A percentile compares a stretch with the other conserved stretches of the same genome.
phyloP scores from a whole-genome alignment of 225 moss, liverwort and hornwort genomes.

The Polytrichum commune region DNA sequence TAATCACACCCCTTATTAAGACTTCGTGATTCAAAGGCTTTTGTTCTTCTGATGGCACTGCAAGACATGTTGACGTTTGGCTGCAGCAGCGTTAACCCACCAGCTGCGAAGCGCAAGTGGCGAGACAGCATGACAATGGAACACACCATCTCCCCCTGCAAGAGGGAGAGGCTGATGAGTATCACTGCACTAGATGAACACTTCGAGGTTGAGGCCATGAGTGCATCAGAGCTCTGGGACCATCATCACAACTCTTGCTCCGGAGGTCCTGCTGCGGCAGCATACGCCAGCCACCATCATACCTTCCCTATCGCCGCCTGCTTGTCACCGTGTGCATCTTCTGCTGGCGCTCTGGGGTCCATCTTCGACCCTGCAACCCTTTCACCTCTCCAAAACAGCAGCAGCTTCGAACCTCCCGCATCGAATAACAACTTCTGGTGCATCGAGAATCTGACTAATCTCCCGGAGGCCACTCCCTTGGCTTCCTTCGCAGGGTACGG shows the following conservation, averaged over 20 bases:
- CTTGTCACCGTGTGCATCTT: conserved; percentile 4
- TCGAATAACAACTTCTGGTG: conserved; percentile 25
- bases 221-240: no score
- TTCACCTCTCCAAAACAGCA: conserved; percentile 2
- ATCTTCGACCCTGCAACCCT: conserved; percentile 15
- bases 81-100: not conserved
- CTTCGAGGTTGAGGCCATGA: no score
- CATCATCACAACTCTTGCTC: conserved; percentile 14
- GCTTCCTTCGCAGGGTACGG: conserved; percentile 33
- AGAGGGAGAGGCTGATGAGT: conserved; percentile 19
- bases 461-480: conserved; percentile 22
- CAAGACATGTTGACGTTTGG: conserved; percentile 28
- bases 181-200: conserved; percentile 4
- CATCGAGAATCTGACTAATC: conserved; percentile 9
- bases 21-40: not conserved
- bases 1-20: no score
- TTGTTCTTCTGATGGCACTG: conserved; percentile 28
- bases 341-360: conserved; percentile 25
- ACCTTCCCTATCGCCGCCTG: conserved; percentile 25
- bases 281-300: no score
- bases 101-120: conserved; percentile 35
- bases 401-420: not conserved
- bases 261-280: conserved; percentile 19
- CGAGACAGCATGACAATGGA: conserved; percentile 28
- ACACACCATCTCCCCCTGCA: not conserved